Conservation (phyloP, 441 rosid genomes). For the Croton setiger region DNA sequence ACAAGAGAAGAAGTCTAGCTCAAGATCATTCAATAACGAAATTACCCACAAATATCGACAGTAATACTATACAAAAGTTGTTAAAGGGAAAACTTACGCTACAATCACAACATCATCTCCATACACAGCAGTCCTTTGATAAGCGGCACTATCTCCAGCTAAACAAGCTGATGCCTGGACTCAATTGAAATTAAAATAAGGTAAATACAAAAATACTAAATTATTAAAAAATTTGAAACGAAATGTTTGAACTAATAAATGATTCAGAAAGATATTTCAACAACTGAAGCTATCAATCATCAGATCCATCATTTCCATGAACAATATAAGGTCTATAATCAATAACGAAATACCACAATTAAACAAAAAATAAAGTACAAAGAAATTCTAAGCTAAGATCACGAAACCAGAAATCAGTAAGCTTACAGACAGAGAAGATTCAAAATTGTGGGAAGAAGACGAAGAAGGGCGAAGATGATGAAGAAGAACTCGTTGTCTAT, state of each 20-base stretch:
- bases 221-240: too few species aligned
- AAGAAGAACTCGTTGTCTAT: slow-evolving; percentile 79
- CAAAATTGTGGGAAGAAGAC: slow-evolving; percentile 43
- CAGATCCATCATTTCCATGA: slow-evolving; percentile 1
- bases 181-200: slow-evolving; percentile 5
- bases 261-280: background rate
- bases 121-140: slow-evolving; percentile 65
- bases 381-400: background rate
- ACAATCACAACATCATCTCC: slow-evolving; percentile 94
- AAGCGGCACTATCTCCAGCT: slow-evolving; percentile 89
- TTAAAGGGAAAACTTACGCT: slow-evolving; percentile 48
- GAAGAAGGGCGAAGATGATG: slow-evolving; percentile 85
- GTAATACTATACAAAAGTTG: background rate
- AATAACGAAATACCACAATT: background rate
- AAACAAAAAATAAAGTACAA: background rate
- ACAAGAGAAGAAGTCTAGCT: background rate
- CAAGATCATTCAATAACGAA: background rate
- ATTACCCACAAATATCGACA: background rate
- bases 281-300: background rate
- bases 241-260: too few species aligned
- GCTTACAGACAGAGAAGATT: slow-evolving; percentile 62
- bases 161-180: slow-evolving; percentile 72
- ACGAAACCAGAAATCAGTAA: background rate
- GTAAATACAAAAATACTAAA: too few species aligned
- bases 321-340: background rate